A percentile compares a stretch with the other conserved stretches of the same genome.
phyloP scores from a whole-genome alignment of 2,329 filamentous ascomycete genomes.

The Phaeosphaeriaceae sp. region DNA sequence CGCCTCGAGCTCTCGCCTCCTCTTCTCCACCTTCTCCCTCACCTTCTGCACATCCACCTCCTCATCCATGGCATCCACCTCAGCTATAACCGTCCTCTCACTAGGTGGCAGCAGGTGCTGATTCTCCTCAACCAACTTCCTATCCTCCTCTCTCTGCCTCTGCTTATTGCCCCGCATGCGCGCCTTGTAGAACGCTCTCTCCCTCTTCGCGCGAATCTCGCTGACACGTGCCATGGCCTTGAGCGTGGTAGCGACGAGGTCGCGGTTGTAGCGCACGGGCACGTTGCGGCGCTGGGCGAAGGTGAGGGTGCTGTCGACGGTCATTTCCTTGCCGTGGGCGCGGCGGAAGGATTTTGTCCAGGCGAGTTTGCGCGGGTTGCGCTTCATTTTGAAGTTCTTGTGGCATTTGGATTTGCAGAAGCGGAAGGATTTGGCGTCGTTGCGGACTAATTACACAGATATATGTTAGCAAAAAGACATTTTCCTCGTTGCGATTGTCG shows the following conservation, averaged over 20 bases:
- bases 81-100: conserved; percentile 52
- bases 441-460: conserved; percentile 22
- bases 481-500: not conserved
- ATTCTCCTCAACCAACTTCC: conserved; percentile 90
- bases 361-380: conserved; percentile 93
- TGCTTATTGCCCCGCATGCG: conserved; percentile 91
- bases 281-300: conserved; percentile 94
- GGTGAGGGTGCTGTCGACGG: conserved; percentile 90
- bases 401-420: conserved; percentile 68
- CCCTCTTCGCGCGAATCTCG: conserved; percentile 83
- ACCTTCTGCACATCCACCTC: conserved; percentile 12
- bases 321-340: conserved; percentile 67
- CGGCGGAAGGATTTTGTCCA: conserved; percentile 64
- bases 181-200: conserved; percentile 92
- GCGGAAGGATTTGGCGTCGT: conserved; percentile 68
- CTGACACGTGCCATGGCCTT: conserved; percentile 89
- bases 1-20: conserved; percentile 70
- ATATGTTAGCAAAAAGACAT: not conserved
- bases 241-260: conserved; percentile 85
- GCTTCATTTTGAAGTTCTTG: conserved; percentile 93
- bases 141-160: conserved; percentile 77
- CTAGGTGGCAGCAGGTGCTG: conserved; percentile 82
- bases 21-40: conserved; percentile 61
- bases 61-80: conserved; percentile 53
- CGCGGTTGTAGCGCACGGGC: conserved; percentile 93